Evolutionary conservation across 768 basidiomycete genomes (phyloP).

Genomic region (Trametes cubensis): DNA sequence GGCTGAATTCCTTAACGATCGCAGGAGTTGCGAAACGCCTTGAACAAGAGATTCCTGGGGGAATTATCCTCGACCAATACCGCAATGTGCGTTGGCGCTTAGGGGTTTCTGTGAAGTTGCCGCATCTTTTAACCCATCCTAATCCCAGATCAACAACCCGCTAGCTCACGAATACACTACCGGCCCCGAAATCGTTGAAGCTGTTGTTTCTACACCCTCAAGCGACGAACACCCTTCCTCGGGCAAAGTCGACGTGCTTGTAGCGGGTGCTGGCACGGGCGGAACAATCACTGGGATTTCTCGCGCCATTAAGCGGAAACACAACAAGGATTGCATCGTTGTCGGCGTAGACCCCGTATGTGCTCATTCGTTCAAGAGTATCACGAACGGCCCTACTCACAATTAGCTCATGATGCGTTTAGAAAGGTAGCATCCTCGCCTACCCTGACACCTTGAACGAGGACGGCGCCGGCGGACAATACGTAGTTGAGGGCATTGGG

Average conservation of each 20-base stretch:
- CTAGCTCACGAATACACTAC: slow-evolving; percentile 90
- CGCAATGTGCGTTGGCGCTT: slow-evolving; percentile 55
- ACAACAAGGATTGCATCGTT: slow-evolving; percentile 72
- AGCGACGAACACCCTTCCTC: slow-evolving; percentile 61
- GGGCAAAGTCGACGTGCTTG: slow-evolving; percentile 75
- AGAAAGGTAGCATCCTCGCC: slow-evolving; percentile 91
- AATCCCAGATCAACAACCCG: slow-evolving; percentile 72
- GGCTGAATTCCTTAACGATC: slow-evolving; percentile 87
- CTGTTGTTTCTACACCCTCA: slow-evolving; percentile 67
- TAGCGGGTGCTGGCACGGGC: slow-evolving; percentile 92
- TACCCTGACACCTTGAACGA: slow-evolving; percentile 65
- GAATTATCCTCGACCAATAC: slow-evolving; percentile 93
- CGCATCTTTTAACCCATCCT: slow-evolving; percentile 20
- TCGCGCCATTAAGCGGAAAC: slow-evolving; percentile 74
- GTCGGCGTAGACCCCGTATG: slow-evolving; percentile 92
- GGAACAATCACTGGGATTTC: slow-evolving; percentile 92
- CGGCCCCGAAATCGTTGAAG: slow-evolving; percentile 88
- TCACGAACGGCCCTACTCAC: not conserved
- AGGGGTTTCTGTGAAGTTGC: not conserved
- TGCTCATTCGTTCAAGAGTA: slow-evolving; percentile 14
- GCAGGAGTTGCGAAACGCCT: slow-evolving; percentile 83
- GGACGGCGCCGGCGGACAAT: slow-evolving; percentile 51
- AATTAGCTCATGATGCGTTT: slow-evolving; percentile 9
- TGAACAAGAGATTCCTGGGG: slow-evolving; percentile 76
- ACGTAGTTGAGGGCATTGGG: slow-evolving; percentile 95